Conservation (phyloP, 495 filamentous ascomycete genomes). For the Aspergillus biplanus region DNA sequence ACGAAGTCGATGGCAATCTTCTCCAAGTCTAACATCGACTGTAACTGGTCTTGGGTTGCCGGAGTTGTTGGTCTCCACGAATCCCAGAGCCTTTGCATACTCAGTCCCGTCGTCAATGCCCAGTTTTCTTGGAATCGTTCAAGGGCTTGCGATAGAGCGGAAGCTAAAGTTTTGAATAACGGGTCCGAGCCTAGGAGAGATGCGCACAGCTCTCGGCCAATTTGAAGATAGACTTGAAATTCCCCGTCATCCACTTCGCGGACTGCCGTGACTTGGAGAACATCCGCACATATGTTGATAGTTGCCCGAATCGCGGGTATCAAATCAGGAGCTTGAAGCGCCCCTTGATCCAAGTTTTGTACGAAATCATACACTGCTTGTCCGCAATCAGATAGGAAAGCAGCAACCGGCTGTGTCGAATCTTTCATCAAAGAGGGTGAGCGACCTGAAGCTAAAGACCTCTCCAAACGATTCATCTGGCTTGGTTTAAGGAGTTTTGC, state of each 20-base stretch:
- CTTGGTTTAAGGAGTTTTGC: conserved; percentile 55
- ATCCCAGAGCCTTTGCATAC: conserved; percentile 86
- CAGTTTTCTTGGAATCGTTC: conserved; percentile 51
- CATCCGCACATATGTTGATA: conserved; percentile 61
- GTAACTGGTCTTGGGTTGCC: conserved; percentile 51
- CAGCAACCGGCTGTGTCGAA: conserved; percentile 59
- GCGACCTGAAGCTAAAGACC: conserved; percentile 62
- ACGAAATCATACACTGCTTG: conserved; percentile 46
- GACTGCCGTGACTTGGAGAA: conserved; percentile 49
- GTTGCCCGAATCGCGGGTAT: conserved; percentile 45
- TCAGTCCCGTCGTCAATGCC: conserved; percentile 72
- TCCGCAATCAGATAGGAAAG: conserved; percentile 48
- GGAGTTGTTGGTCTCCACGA: conserved; percentile 68
- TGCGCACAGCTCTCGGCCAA: conserved; percentile 43
- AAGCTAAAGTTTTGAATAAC: conserved; percentile 36
- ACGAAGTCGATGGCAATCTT: conserved; percentile 77
- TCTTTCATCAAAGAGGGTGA: conserved; percentile 66
- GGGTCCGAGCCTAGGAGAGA: conserved; percentile 33
- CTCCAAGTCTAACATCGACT: conserved; percentile 62
- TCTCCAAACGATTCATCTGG: conserved; percentile 68
- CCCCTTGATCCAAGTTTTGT: conserved; percentile 34
- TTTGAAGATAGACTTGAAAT: conserved; percentile 58
- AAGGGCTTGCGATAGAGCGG: conserved; percentile 44
- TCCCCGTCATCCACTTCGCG: conserved; percentile 55
- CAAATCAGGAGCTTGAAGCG: conserved; percentile 33